Evolutionary conservation across 2,329 filamentous ascomycete genomes (phyloP), one percentile per base, ranked within the genome.

Genomic region (Arthrobotrys megalospora): DNA sequence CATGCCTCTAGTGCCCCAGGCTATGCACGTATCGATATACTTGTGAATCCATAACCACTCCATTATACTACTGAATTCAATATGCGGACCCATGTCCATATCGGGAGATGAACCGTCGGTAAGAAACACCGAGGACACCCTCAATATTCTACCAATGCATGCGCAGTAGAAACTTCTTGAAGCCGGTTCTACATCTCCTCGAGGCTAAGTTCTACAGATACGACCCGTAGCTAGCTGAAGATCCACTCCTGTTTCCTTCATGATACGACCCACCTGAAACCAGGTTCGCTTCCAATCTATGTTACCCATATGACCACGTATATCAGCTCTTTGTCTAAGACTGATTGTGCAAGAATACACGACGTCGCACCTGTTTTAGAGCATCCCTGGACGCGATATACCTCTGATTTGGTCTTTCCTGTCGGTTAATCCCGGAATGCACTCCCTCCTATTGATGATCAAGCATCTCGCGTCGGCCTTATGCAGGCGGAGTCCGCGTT

Each of bases 131-230:
- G 6, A 36, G 52, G 16, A n/a, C 52, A 58, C 7, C 7, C 16
- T 21, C 19, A 4, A 32, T 21, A 14, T 38, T 19, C 6, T 21
- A 12, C 16, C 8, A 2, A 21, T 10, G 36, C n/a, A n/a, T 45
- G n/a, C 5, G 8, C n/a, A 6, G 21, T 36, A 7, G 52, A 58
- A 58, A 2, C 52, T 58, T 58, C 52, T 19, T 58, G 55, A 60
- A 60, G 12, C 24, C 16, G 11, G 4, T 19, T 24, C 16, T 28
- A 28, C 24, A 28, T 28, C 24, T 28, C 2, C 24, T 28, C 24
- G 24, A 28, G 24, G 24, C 24, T 28, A 28, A 28, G 24, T 28
- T 5, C 24, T 28, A 11, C 34, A 28, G n/a, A 28, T n/a, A 43
- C 24, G 36, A 43, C 24, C 34, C 14, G 36, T 19, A 28, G 11